Evolutionary conservation across 1,139 yeast species (phyloP).

Genomic region (Sporopachydermia cereana): DNA sequence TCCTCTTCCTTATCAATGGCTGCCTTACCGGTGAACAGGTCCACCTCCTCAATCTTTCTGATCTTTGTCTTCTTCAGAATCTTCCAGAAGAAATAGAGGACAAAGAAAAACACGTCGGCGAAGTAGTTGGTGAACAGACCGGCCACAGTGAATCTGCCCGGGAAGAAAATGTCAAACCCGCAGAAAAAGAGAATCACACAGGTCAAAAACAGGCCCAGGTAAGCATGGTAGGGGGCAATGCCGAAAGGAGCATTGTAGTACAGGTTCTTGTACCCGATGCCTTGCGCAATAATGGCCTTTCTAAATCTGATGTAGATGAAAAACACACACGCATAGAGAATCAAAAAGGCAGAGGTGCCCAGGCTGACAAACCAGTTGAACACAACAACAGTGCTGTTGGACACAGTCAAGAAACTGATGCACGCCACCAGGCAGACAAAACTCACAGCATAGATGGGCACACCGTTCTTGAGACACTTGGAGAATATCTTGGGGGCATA

Average conservation of each 20-base stretch:
- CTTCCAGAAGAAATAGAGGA: slow-evolving; percentile 28
- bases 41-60: slow-evolving; percentile 27
- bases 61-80: slow-evolving; percentile 25
- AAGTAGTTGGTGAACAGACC: slow-evolving; percentile 31
- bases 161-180: slow-evolving; percentile 34
- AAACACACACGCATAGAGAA: slow-evolving; percentile 41
- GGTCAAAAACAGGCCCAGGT: slow-evolving; percentile 25
- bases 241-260: slow-evolving; percentile 12
- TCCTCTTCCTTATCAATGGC: slow-evolving; percentile 22
- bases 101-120: slow-evolving; percentile 27
- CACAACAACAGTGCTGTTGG: slow-evolving; percentile 53
- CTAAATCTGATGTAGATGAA: slow-evolving; percentile 29
- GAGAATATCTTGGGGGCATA: slow-evolving; percentile 49
- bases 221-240: slow-evolving; percentile 27
- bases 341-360: slow-evolving; percentile 45
- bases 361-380: slow-evolving; percentile 80
- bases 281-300: slow-evolving; percentile 27
- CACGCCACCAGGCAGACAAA: slow-evolving; percentile 32
- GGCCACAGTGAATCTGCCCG: slow-evolving; percentile 27
- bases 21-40: slow-evolving; percentile 27
- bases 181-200: slow-evolving; percentile 26
- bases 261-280: slow-evolving; percentile 17
- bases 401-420: slow-evolving; percentile 55
- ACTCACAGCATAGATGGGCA: slow-evolving; percentile 42
- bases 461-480: slow-evolving; percentile 46